Evolutionary conservation across 164 flowering plant genomes (phyloP), one percentile per base, ranked within the genome.

Genomic region (Umbilicus rupestris): DNA sequence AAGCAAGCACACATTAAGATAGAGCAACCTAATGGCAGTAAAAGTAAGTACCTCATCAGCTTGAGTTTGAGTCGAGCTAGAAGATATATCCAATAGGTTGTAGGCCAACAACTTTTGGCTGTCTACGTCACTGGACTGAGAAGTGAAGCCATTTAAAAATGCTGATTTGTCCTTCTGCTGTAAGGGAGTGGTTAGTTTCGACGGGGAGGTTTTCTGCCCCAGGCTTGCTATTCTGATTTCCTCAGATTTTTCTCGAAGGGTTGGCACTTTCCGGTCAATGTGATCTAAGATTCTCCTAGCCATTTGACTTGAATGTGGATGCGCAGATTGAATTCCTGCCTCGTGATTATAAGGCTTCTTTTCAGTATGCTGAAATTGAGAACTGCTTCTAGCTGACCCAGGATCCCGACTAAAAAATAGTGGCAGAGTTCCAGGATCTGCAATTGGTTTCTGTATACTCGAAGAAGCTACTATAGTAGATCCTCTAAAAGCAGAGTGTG

Each of bases 201-300:
- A 72, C 67, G 85, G 39, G 45, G 73, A 30, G 7, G 82, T 17
- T 68, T 74, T 80, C 72, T 76, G 79, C 83, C 82, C 74, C 45
- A 76, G 64, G 73, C 72, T 78, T 28, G 84, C 91, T 62, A 81
- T 67, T 80, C 75, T 79, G 31, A 89, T 64, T 77, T 94, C 99
- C 37, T 74, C 83, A 20, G 75, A 68, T 73, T 84, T 88, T 22
- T 83, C 85, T 70, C 80, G 81, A 19, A 87, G 89, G 17, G 94
- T 81, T 10, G 85, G 80, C 22, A 70, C 62, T 65, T 75, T 78
- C 78, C 93, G 78, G 57, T 83, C 90, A 70, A 94, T 83, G 73
- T 85, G 93, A 70, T 91, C 96, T 72, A 88, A 67, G 68, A 91
- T 91, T 75, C 76, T 82, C 75, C 79, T 75, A 29, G 90, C 92